Evolutionary conservation across 129 eudicot species (phyloP), one percentile per base, ranked within the genome.

Genomic region (Flaveria sonorensis): DNA sequence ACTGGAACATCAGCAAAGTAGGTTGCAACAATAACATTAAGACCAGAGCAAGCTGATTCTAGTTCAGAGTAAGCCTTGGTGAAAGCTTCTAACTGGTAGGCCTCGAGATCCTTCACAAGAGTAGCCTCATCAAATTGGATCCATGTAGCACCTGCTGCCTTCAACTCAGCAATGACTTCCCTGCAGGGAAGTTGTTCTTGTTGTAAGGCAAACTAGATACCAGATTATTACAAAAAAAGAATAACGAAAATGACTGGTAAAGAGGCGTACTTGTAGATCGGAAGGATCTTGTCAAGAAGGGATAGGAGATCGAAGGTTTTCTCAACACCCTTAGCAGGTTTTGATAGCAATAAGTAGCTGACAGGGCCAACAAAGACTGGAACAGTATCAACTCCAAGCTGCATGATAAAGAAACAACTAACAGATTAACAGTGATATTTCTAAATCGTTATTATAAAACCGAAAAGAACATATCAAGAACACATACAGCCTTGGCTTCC

Each of bases 401-500:
- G 61, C 61, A n/a, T 1, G 24, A 55, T 55, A 19, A 55, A 18
- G 61, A 19, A 19, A 18, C 61, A 55, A 55, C 10, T 1, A 55
- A 55, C 61, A 19, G 18, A 55, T 55, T 55, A 55, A 55, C 61
- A 55, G 7, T 2, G 12, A 19, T 11, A 55, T 19, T 7, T 6
- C 60, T 0, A 53, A 53, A 53, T 53, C 24, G 0, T 2, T 28
- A 2, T 28, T 28, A 28, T 28, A 55, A 8, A 18, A 55, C 2
- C 21, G 24, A 56, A 71, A 10, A 46, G 36, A 28, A 28, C 23
- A 20, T 46, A 78, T 76, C 74, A 19, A 30, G 28, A 55, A 26
- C 16, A 74, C 96, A 59, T 91, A 94, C 99, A 87, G 90, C 96
- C 85, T 94, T 94, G 59, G 99, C 99, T 70, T 91, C 99, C 88